Evolutionary conservation across 345 rosid species (phyloP), one percentile per base, ranked within the genome.

Genomic region (Gossypium herbaceum): DNA sequence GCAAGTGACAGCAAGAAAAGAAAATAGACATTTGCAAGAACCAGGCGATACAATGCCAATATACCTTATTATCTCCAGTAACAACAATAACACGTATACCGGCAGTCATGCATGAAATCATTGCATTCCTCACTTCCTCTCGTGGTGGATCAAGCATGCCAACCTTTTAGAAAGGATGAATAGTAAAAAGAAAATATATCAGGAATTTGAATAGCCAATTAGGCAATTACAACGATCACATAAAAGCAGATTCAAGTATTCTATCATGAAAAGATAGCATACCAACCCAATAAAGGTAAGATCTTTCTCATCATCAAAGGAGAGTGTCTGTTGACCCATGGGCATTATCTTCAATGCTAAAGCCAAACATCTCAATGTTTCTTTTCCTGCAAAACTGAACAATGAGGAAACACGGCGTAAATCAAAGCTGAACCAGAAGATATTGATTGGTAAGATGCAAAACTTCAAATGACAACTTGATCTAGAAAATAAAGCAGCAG

Each of bases 121-220:
- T 95, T 75, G 99, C 98, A 85, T 84, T 90, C 83, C 86, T 89
- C 72, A 95, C 99, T 91, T 93, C 99, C 80, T 91, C 88, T 82
- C 99, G 89, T 60, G 98, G 98, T 73, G 99, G 99, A 87, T 95
- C 99, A 88, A 89, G 92, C 93, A 95, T 93, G 83, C 99, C 99
- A 81, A 95, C 97, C 98, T 95, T 85, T 74, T 77, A 67, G 68
- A 47, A 67, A 66, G 10, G 34, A 67, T 67, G 55, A 47, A 47
- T 6, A 13, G 55, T 1, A 47, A 45, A 47, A 67, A 41, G 39
- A 24, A 67, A 20, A 47, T 45, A 22, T 2, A 45, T 47, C 27
- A 67, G 12, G 55, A 45, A 12, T 19, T 10, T 65, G 69, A 43
- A 43, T 25, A 41, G 7, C 54, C 52, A 65, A 44, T 43, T 65